phyloP scores from a whole-genome alignment of 2,329 filamentous ascomycete genomes.

The Ascochyta viciae-villosae region DNA sequence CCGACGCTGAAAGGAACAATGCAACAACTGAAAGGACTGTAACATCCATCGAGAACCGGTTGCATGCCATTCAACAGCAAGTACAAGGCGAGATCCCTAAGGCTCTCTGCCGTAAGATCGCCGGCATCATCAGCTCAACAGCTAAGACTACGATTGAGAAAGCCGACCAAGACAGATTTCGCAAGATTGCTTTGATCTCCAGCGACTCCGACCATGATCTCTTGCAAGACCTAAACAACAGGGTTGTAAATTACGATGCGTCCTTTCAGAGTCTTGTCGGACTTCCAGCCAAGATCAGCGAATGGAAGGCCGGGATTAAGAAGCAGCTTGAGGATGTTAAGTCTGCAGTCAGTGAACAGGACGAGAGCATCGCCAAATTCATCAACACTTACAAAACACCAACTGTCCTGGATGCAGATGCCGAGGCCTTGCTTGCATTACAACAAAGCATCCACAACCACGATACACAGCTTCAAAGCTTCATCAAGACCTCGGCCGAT shows the following conservation, averaged over 20 bases:
- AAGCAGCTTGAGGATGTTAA: background rate
- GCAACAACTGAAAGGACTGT: background rate
- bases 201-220: background rate
- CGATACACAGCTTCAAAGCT: background rate
- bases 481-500: background rate
- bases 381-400: background rate
- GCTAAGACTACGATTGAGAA: background rate
- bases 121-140: background rate
- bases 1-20: background rate
- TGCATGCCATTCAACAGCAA: background rate
- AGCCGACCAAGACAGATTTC: background rate
- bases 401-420: no score
- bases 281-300: no score
- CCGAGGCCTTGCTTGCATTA: background rate
- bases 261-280: background rate
- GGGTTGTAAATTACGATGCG: background rate
- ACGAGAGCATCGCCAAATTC: background rate
- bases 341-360: background rate
- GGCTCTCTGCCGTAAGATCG: background rate
- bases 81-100: background rate
- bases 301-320: background rate
- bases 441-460: background rate
- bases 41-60: background rate
- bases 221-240: background rate
- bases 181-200: background rate